Percentiles rank a stretch among this genome's conserved stretches.
Evolutionary conservation across 768 basidiomycete species (phyloP).

Genomic region (Hericium coralloides): DNA sequence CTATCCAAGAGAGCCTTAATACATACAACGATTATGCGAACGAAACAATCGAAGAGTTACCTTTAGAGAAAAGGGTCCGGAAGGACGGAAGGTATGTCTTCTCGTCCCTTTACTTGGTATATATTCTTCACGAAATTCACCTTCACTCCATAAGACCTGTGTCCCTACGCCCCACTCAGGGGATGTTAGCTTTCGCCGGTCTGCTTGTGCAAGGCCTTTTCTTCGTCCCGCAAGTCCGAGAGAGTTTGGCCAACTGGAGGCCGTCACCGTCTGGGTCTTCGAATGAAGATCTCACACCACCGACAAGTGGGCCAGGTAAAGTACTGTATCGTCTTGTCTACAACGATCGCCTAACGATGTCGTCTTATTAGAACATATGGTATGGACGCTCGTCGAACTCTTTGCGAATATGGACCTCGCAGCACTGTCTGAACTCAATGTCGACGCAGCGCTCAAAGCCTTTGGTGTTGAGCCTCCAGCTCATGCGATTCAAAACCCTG

Average conservation of each 20-base stretch:
- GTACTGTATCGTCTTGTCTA: not conserved
- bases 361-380: conserved; percentile 30
- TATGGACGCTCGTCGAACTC: conserved; percentile 55
- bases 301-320: conserved; percentile 29
- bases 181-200: conserved; percentile 48
- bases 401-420: conserved; percentile 67
- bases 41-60: conserved; percentile 42
- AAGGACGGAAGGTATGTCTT: conserved; percentile 47
- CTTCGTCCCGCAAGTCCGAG: conserved; percentile 62
- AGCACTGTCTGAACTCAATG: conserved; percentile 44
- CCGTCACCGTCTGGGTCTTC: conserved; percentile 6
- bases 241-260: conserved; percentile 28
- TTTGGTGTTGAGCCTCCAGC: conserved; percentile 34
- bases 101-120: not conserved
- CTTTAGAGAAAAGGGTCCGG: conserved; percentile 43
- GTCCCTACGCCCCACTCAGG: conserved; percentile 49
- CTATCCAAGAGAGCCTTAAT: conserved; percentile 63
- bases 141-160: conserved; percentile 44
- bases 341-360: conserved; percentile 15
- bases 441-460: conserved; percentile 39
- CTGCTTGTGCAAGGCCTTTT: conserved; percentile 58
- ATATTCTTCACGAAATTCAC: not conserved
- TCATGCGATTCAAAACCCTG: conserved; percentile 27
- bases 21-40: conserved; percentile 33
- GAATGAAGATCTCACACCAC: conserved; percentile 17